Evolutionary conservation across 2,329 filamentous ascomycete species (phyloP).

Genomic region (Cyphellophora attinorum): DNA sequence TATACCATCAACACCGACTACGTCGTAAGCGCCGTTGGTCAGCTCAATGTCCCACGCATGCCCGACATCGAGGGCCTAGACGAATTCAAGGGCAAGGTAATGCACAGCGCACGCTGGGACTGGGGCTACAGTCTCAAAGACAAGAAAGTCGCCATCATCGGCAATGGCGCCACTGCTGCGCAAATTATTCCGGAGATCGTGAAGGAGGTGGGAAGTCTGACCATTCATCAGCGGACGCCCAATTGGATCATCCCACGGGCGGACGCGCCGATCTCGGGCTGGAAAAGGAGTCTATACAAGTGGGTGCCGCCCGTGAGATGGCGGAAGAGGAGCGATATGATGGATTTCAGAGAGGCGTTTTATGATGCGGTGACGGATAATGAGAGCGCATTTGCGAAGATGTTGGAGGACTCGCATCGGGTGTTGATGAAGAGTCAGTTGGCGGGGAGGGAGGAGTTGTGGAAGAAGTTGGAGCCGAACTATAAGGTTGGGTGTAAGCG

Average conservation of each 20-base stretch:
- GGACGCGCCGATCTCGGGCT: conserved; percentile 36
- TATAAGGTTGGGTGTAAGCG: conserved; percentile 36
- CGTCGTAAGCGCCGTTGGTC: conserved; percentile 49
- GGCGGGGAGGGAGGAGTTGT: conserved; percentile 39
- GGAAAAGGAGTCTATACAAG: conserved; percentile 33
- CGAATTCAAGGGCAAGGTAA: conserved; percentile 21
- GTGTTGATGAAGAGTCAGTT: conserved; percentile 37
- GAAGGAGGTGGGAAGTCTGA: conserved; percentile 35
- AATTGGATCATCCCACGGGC: conserved; percentile 50
- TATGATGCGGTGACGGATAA: conserved; percentile 33
- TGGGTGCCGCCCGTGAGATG: conserved; percentile 43
- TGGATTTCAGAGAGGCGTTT: conserved; percentile 47
- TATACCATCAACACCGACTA: conserved; percentile 49
- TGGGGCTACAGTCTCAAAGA: conserved; percentile 46
- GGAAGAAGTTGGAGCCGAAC: conserved; percentile 43
- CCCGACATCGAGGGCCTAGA: conserved; percentile 21
- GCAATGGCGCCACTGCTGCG: conserved; percentile 50
- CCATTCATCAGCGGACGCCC: conserved; percentile 48
- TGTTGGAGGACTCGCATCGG: conserved; percentile 28
- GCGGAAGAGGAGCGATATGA: conserved; percentile 38
- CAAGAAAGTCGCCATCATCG: conserved; percentile 50
- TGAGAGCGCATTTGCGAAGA: conserved; percentile 29
- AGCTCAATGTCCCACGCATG: conserved; percentile 44
- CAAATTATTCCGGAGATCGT: conserved; percentile 50
- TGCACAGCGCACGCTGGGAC: conserved; percentile 25